Conservation (phyloP, 495 filamentous ascomycete genomes). For the Neurospora sp. region DNA sequence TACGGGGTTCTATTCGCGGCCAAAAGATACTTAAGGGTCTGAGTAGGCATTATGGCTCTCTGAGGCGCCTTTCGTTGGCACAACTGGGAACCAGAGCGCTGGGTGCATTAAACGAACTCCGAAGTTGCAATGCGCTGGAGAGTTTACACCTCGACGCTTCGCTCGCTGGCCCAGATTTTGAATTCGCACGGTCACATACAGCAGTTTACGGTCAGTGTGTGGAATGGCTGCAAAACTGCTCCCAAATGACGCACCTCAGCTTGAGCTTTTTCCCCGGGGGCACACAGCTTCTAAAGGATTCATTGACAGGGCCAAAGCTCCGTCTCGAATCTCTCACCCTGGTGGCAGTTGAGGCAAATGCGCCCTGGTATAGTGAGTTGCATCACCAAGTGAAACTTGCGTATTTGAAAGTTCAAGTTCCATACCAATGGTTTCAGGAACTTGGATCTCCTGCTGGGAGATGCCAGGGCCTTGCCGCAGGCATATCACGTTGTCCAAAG, state of each 20-base stretch:
- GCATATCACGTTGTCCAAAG: constrained; percentile 33
- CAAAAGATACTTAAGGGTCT: constrained; percentile 48
- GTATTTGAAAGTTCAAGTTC: constrained; percentile 34
- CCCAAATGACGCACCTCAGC: constrained; percentile 38
- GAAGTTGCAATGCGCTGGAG: constrained; percentile 45
- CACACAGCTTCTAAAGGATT: constrained; percentile 40
- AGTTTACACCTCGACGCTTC: constrained; percentile 21
- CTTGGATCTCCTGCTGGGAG: neutral
- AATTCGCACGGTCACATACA: neutral
- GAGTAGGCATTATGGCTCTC: constrained; percentile 44
- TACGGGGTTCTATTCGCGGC: constrained; percentile 41
- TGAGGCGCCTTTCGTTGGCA: constrained; percentile 46
- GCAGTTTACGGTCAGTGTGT: constrained; percentile 40
- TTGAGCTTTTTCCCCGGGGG: constrained; percentile 43
- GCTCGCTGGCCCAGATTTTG: constrained; percentile 9
- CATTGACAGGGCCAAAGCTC: constrained; percentile 29
- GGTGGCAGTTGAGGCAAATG: constrained; percentile 3
- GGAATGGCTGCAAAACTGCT: constrained; percentile 47
- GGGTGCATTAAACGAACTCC: constrained; percentile 34
- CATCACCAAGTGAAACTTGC: constrained; percentile 15
- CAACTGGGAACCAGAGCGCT: constrained; percentile 39
- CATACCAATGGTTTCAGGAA: constrained; percentile 42
- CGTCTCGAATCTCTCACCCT: constrained; percentile 17
- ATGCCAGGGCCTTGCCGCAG: constrained; percentile 25
- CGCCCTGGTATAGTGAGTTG: constrained; percentile 15